Percentiles rank a stretch among this genome's conserved stretches.
Conservation (phyloP, 2,329 filamentous ascomycete species). For the Phoma sp. region DNA sequence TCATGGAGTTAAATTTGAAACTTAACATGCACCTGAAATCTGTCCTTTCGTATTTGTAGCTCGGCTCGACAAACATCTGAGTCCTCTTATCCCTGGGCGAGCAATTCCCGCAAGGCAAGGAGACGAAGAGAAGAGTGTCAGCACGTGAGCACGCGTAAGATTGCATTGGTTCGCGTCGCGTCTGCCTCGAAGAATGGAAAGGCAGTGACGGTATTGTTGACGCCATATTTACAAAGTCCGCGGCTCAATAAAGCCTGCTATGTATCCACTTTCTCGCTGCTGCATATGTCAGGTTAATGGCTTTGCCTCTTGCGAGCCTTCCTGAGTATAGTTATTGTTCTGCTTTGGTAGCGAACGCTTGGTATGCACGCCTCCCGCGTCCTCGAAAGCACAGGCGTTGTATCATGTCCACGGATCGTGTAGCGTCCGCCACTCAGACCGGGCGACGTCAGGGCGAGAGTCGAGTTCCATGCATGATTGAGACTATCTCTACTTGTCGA, state of each 20-base stretch:
- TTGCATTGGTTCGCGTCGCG: conserved; percentile 9
- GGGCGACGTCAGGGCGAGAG: conserved; percentile 2
- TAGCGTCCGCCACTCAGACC: background rate
- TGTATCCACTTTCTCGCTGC: background rate
- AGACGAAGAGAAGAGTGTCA: background rate
- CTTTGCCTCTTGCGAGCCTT: background rate
- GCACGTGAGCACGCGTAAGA: conserved; percentile 15
- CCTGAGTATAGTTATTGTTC: background rate
- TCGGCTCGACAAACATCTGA: background rate
- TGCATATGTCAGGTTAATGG: background rate
- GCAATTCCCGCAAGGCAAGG: too few relatives aligned
- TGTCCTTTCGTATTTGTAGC: background rate
- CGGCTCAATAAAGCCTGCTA: background rate
- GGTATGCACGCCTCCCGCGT: background rate
- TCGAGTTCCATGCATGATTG: too few relatives aligned
- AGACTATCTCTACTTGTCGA: background rate
- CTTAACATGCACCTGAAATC: too few relatives aligned
- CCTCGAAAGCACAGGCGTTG: conserved; percentile 10
- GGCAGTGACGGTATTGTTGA: conserved; percentile 9
- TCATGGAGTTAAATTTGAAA: too few relatives aligned
- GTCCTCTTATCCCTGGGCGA: background rate
- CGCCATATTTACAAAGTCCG: background rate
- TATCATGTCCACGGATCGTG: background rate
- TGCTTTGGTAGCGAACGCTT: conserved; percentile 7
- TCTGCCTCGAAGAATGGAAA: conserved; percentile 6